Evolutionary conservation across 768 basidiomycete genomes (phyloP).

Genomic region (Lactifluus subvellereus): DNA sequence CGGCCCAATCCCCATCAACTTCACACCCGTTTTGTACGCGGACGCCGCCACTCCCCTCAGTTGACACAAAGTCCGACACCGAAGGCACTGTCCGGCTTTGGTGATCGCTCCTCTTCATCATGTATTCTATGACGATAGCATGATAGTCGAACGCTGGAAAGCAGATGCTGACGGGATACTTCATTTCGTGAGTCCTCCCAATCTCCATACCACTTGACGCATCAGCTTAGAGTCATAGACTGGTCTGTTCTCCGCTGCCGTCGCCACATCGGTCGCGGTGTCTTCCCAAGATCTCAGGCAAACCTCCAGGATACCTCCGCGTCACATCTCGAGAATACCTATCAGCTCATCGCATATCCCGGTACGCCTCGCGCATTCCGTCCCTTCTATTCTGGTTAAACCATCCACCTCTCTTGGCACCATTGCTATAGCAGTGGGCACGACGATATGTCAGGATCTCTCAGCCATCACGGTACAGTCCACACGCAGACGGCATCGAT

Average conservation of each 20-base stretch:
- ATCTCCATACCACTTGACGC: neutral
- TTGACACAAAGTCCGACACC: no score
- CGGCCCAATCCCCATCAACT: no score
- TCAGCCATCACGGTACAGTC: neutral
- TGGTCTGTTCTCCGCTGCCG: neutral
- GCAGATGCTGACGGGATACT: neutral
- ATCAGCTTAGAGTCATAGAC: neutral
- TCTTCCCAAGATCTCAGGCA: neutral
- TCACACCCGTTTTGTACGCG: no score
- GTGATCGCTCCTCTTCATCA: no score
- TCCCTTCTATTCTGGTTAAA: neutral
- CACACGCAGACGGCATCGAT: constrained; percentile 1
- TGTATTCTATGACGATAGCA: no score
- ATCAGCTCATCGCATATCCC: neutral
- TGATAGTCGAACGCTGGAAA: no score
- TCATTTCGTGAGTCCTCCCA: neutral
- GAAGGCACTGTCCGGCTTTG: no score
- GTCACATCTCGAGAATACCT: neutral
- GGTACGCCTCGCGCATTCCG: neutral
- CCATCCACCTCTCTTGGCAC: neutral
- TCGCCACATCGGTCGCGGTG: neutral
- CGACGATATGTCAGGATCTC: neutral
- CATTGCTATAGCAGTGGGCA: no score
- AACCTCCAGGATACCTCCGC: no score
- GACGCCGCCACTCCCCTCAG: no score